These are phyloP conservation scores for Aegilops tauschii DNA, from an alignment of 176 grass and related monocot genomes.

Conservation along the genomic window DNA sequence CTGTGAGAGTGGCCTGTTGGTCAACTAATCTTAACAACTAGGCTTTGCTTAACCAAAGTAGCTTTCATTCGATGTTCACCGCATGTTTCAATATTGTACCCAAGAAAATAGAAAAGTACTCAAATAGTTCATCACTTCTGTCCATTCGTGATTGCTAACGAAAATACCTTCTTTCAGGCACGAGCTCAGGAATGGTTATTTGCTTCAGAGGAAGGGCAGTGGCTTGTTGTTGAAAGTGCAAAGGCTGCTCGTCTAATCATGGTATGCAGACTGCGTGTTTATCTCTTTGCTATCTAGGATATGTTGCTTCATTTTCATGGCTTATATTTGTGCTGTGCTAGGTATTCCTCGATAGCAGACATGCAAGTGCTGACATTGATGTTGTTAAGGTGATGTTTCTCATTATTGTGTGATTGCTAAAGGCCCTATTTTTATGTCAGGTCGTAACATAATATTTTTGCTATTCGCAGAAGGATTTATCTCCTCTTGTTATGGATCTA, in stretches of 20 bases:
- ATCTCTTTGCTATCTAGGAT: conserved; percentile 25
- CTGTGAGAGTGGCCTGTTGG: neutral
- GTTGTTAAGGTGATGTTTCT: conserved; percentile 68
- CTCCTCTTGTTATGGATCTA: conserved; percentile 87
- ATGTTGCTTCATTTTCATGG: neutral
- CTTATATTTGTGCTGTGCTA: conserved; percentile 38
- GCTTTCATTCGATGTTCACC: neutral
- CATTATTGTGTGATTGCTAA: neutral
- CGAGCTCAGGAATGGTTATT: conserved; percentile 93
- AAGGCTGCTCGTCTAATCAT: conserved; percentile 87
- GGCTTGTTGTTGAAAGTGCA: conserved; percentile 86
- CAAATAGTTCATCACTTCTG: neutral
- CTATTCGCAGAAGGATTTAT: conserved; percentile 75
- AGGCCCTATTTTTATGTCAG: neutral
- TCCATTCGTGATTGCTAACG: conserved; percentile 5
- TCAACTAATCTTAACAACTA: neutral
- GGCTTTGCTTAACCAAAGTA: neutral
- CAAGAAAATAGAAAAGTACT: neutral
- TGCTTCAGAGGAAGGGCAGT: conserved; percentile 94
- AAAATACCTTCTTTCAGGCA: conserved; percentile 51
- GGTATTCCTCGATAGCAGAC: conserved; percentile 95
- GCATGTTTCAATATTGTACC: neutral
- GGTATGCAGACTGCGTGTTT: conserved; percentile 40
- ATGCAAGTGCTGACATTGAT: conserved; percentile 68
- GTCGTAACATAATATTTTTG: conserved; percentile 30